phyloP scores from a whole-genome alignment of 331 rosid genomes.

The Erythrophleum ivorense region DNA sequence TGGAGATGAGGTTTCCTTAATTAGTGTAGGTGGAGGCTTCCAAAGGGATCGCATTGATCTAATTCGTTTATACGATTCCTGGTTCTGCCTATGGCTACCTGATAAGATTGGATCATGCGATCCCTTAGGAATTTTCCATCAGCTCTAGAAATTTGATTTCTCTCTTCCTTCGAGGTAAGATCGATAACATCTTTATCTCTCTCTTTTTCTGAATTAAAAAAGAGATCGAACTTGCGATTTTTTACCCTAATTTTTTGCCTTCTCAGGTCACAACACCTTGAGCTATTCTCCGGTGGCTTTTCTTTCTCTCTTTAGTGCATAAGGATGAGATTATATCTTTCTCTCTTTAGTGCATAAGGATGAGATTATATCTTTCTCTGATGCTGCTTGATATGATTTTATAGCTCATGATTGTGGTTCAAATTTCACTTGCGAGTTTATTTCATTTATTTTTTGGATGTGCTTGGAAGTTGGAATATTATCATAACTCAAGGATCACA shows the following conservation, averaged over 20 bases:
- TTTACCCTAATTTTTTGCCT: background rate
- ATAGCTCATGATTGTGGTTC: background rate
- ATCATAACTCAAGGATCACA: background rate
- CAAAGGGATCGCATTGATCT: slow-evolving; percentile 99
- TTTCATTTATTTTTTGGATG: too few species aligned
- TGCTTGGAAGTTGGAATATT: background rate
- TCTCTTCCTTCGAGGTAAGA: slow-evolving; percentile 6
- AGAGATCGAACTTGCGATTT: background rate
- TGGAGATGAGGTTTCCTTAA: background rate
- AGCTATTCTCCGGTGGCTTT: too few species aligned
- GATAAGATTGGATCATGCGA: slow-evolving; percentile 61
- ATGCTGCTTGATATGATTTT: background rate
- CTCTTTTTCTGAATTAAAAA: background rate
- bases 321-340: background rate
- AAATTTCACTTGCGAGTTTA: background rate
- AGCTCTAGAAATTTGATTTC: slow-evolving; percentile 10
- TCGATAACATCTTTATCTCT: background rate
- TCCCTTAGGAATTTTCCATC: slow-evolving; percentile 73
- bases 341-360: background rate
- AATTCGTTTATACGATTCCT: slow-evolving; percentile 5
- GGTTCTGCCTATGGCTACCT: background rate
- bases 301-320: background rate
- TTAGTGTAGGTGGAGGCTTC: slow-evolving; percentile 75
- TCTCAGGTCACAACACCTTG: too few species aligned
- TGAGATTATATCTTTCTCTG: background rate